phyloP scores from a whole-genome alignment of 371 early-diverging fungal species.

The Vairimorpha apis region DNA sequence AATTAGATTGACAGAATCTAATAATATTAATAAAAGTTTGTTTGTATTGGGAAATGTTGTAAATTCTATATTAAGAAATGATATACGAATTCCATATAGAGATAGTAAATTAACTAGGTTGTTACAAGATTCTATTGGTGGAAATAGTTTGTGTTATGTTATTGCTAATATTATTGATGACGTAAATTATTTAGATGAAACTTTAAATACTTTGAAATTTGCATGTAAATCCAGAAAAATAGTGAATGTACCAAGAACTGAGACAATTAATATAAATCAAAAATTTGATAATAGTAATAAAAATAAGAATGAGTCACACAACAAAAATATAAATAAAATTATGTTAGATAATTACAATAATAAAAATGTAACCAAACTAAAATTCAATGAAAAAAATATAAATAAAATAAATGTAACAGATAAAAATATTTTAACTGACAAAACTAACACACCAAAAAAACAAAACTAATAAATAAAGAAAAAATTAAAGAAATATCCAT shows the following conservation, averaged over 20 bases:
- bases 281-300: background rate
- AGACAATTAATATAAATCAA: background rate
- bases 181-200: slow-evolving; percentile 63
- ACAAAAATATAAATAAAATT: background rate
- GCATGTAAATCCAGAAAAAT: slow-evolving; percentile 68
- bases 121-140: slow-evolving; percentile 91
- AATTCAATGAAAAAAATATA: slow-evolving; percentile 6
- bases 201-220: slow-evolving; percentile 67
- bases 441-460: slow-evolving; percentile 7
- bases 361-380: background rate
- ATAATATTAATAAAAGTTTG: slow-evolving; percentile 69
- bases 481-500: background rate
- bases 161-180: slow-evolving; percentile 66
- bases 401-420: background rate
- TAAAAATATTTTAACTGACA: background rate
- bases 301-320: slow-evolving; percentile 15
- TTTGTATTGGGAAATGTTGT: slow-evolving; percentile 71
- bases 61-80: slow-evolving; percentile 68
- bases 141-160: slow-evolving; percentile 84
- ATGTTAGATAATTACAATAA: background rate
- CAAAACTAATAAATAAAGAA: background rate
- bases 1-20: slow-evolving; percentile 67
- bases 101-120: slow-evolving; percentile 94
- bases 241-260: slow-evolving; percentile 61
- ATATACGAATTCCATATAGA: slow-evolving; percentile 74